Base-by-base conservation (phyloP, 805 yeast species). In the Cyberlindnera veronae region DNA sequence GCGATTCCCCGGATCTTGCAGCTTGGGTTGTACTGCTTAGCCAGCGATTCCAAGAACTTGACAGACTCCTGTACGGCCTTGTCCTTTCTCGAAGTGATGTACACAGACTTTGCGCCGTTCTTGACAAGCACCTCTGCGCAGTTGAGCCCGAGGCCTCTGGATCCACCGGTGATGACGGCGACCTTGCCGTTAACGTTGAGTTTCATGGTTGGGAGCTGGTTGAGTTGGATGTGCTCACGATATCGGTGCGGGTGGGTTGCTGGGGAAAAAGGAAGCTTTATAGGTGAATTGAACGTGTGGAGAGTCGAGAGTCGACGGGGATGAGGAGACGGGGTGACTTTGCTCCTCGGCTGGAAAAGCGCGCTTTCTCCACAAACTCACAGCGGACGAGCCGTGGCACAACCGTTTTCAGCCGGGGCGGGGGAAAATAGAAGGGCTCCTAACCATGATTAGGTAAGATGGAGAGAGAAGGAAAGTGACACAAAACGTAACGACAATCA, bases 101-200 rank as follows among this genome's bases (percentile, higher is more conserved):
- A 76, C 18, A 83, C 77, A 19, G 73, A 64, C 27, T 74, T 62
- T 4, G 85, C 86, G 1, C 88, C 88, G 42, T 77, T 76, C 33
- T 64, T 58, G 5, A 81, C 72, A 30, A 80, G 68, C 2, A 76
- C 77, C 55, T 79, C 85, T 14, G 86, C 85, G 61, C 82, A 77
- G 55, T 76, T 62, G 31, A 78, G 72, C 0, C 91, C 91, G 34
- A 83, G 74, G 0, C 91, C 91, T 51, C 90, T 67, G 19, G 87
- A 76, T 21, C 89, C 88, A 4, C 89, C 90, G 6, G 90, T 82
- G 45, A 82, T 69, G 5, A 77, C 75, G 1, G 83, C 87, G 9
- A 72, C 69, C 60, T 80, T 81, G 13, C 83, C 85, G 44, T 76
- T 63, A 28, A 77, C 78, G 43, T 58, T 54, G 34, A 67, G 57